Evolutionary conservation across 495 filamentous ascomycete genomes (phyloP).

Genomic region (Aspergillus bridgeri): DNA sequence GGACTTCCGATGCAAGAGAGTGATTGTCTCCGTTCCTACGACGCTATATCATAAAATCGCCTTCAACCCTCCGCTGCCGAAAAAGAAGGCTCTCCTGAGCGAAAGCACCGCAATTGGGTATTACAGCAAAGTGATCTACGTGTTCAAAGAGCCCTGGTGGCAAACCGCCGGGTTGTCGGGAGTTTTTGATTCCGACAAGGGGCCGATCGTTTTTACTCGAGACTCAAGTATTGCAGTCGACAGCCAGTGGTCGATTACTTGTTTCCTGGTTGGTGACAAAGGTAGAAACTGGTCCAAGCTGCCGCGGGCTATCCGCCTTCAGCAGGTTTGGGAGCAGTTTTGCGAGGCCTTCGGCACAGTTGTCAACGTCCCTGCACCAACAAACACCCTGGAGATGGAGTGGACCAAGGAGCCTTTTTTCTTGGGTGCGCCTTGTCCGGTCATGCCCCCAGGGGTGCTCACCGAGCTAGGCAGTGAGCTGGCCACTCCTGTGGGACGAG

Average conservation of each 20-base stretch:
- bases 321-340: slow-evolving; percentile 11
- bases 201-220: slow-evolving; percentile 31
- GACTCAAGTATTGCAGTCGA: slow-evolving; percentile 33
- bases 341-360: slow-evolving; percentile 7
- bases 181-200: slow-evolving; percentile 22
- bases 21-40: not conserved
- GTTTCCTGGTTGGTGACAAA: slow-evolving; percentile 31
- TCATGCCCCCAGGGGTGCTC: slow-evolving; percentile 20
- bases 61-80: slow-evolving; percentile 9
- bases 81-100: slow-evolving; percentile 32
- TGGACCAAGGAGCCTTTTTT: slow-evolving; percentile 29
- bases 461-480: slow-evolving; percentile 21
- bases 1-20: not conserved
- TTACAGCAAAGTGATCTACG: slow-evolving; percentile 34
- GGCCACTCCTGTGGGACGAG: slow-evolving; percentile 22
- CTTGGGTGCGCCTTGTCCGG: slow-evolving; percentile 15
- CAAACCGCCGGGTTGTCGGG: slow-evolving; percentile 25
- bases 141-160: slow-evolving; percentile 45
- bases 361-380: slow-evolving; percentile 8
- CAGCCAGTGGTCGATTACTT: slow-evolving; percentile 36
- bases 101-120: slow-evolving; percentile 27
- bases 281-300: slow-evolving; percentile 29
- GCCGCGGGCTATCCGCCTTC: slow-evolving; percentile 11
- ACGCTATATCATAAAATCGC: not conserved
- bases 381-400: slow-evolving; percentile 23